Percentiles rank a stretch among this genome's conserved stretches.
phyloP scores from a whole-genome alignment of 345 rosid species.

The Limnanthes douglasii region DNA sequence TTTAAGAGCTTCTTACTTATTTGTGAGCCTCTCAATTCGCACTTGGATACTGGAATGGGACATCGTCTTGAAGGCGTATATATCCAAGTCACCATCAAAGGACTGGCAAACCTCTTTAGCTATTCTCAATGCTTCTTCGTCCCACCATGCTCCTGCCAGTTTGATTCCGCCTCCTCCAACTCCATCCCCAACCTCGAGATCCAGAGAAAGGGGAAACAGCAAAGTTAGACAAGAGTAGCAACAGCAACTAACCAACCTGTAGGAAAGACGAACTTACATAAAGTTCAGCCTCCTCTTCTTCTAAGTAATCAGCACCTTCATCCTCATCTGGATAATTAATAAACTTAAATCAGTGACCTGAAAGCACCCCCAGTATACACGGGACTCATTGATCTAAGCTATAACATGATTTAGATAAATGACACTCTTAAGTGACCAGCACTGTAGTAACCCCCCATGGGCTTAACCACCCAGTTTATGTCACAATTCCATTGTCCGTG shows the following conservation, averaged over 20 bases:
- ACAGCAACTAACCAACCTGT: not conserved
- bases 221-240: not conserved
- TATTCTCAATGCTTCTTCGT: conserved; percentile 54
- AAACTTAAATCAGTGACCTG: too few relatives aligned
- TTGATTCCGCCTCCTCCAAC: conserved; percentile 75
- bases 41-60: conserved; percentile 50
- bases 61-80: conserved; percentile 73
- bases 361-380: too few relatives aligned
- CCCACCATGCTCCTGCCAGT: conserved; percentile 81
- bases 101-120: conserved; percentile 44
- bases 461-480: too few relatives aligned
- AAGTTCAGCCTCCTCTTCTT: conserved; percentile 40
- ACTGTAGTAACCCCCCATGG: too few relatives aligned
- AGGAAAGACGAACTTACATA: conserved; percentile 30
- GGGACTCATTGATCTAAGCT: too few relatives aligned
- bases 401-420: too few relatives aligned
- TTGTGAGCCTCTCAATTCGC: conserved; percentile 69
- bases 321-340: too few relatives aligned
- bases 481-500: too few relatives aligned
- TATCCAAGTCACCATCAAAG: conserved; percentile 48
- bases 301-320: conserved; percentile 24
- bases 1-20: conserved; percentile 27
- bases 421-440: too few relatives aligned
- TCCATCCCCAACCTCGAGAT: conserved; percentile 69
- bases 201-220: not conserved